phyloP scores from a whole-genome alignment of 148 eudicot species.

The Cornus suecica region DNA sequence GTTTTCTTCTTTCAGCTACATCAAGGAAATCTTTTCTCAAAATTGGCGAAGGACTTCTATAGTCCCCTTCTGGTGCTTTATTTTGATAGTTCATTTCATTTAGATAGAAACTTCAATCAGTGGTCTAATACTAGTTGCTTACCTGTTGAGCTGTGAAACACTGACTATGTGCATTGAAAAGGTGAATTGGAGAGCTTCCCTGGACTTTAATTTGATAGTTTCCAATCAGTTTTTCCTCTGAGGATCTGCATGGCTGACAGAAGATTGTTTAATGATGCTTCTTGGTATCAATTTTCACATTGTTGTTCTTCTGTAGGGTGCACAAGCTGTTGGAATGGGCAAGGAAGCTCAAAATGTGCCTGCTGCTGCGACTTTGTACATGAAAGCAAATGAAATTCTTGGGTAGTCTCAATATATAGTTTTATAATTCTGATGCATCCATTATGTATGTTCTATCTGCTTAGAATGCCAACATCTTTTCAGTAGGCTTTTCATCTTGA shows the following conservation, averaged over 20 bases:
- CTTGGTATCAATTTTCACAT: neutral
- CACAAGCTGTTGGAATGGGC: slow-evolving; percentile 96
- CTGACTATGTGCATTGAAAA: neutral
- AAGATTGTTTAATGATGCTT: neutral
- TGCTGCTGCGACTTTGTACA: slow-evolving; percentile 80
- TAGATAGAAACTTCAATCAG: neutral
- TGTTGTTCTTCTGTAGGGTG: slow-evolving; percentile 52
- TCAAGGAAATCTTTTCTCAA: neutral
- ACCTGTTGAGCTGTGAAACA: neutral
- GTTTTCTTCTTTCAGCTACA: neutral
- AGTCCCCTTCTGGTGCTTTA: neutral
- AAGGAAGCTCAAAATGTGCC: slow-evolving; percentile 79
- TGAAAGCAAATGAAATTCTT: slow-evolving; percentile 80
- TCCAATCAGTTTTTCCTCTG: neutral
- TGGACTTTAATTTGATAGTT: neutral
- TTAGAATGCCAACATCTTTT: neutral
- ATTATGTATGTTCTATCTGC: neutral
- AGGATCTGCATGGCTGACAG: neutral
- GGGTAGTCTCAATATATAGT: slow-evolving; percentile 44
- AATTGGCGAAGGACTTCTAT: neutral
- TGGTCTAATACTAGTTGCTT: neutral
- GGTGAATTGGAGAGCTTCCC: neutral
- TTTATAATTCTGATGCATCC: neutral
- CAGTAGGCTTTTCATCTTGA: neutral
- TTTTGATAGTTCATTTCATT: neutral